A percentile compares a stretch with the other conserved stretches of the same genome.
Conservation (phyloP, 225 moss, liverwort and hornwort genomes). For the Ulota crispa region DNA sequence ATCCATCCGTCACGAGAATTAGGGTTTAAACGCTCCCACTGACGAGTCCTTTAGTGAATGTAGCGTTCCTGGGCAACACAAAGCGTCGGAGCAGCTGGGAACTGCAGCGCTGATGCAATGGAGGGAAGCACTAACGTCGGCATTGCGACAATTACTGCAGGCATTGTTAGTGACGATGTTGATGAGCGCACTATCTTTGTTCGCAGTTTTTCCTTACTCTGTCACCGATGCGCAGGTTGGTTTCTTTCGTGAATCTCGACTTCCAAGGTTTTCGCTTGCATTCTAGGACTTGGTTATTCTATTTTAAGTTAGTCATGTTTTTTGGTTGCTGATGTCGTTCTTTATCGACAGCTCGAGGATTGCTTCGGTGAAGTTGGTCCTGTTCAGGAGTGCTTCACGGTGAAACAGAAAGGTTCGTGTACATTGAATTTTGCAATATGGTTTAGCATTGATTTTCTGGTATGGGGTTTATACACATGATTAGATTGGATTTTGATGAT, state of each 20-base stretch:
- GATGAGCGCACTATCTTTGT: slow-evolving; percentile 60
- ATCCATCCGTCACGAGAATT: too few relatives aligned
- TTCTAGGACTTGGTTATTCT: background rate
- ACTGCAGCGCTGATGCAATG: background rate
- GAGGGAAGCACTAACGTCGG: background rate
- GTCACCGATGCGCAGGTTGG: slow-evolving; percentile 43
- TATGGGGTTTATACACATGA: background rate
- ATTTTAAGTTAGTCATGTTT: background rate
- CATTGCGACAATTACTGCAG: background rate
- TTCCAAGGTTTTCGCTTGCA: background rate
- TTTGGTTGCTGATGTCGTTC: background rate
- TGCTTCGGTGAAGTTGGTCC: slow-evolving; percentile 83
- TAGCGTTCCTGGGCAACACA: too few relatives aligned
- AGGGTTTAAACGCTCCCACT: too few relatives aligned
- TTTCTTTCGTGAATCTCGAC: background rate
- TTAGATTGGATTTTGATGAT: background rate
- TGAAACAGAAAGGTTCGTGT: slow-evolving; percentile 82
- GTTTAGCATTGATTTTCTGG: background rate
- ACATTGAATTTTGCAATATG: background rate
- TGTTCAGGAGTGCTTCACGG: slow-evolving; percentile 90
- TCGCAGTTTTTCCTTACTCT: slow-evolving; percentile 51
- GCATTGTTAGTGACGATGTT: slow-evolving; percentile 25
- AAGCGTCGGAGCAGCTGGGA: too few relatives aligned
- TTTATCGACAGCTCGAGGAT: slow-evolving; percentile 62
- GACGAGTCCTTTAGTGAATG: too few relatives aligned